phyloP scores from a whole-genome alignment of 768 basidiomycete species.

The Tulasnella sp. region DNA sequence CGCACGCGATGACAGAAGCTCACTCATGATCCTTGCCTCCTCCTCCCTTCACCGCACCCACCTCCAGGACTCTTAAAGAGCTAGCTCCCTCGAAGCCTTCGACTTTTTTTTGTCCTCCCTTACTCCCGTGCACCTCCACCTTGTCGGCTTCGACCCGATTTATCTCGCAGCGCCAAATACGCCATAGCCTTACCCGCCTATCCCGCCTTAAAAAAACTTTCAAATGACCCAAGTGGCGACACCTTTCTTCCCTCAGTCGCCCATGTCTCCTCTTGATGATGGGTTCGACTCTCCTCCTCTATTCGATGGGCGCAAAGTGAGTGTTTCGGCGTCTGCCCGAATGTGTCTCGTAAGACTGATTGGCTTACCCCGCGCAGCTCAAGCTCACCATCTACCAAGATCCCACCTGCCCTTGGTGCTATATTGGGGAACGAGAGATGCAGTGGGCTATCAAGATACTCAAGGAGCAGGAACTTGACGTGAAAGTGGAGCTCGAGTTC shows the following conservation, averaged over 20 bases:
- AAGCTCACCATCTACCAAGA: slow-evolving; percentile 22
- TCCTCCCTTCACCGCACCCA: neutral
- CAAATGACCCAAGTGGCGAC: neutral
- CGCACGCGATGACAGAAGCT: neutral
- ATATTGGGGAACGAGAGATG: slow-evolving; percentile 44
- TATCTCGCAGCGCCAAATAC: neutral
- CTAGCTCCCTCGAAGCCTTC: neutral
- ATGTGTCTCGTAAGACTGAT: slow-evolving; percentile 10
- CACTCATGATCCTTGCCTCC: slow-evolving; percentile 5
- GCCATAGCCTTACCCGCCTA: neutral
- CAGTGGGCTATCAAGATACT: slow-evolving; percentile 40
- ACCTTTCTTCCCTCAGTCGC: neutral
- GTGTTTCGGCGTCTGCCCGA: slow-evolving; percentile 10
- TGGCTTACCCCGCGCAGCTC: neutral
- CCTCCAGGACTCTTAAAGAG: neutral
- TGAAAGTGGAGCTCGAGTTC: slow-evolving; percentile 46
- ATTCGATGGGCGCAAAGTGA: neutral
- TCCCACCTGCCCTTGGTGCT: slow-evolving; percentile 36
- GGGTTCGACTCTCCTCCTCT: slow-evolving; percentile 3
- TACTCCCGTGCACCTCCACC: neutral
- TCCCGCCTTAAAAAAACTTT: neutral
- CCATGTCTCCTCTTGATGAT: neutral
- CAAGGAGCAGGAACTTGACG: slow-evolving; percentile 21
- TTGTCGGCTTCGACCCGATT: neutral
- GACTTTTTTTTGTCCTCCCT: neutral